These are phyloP conservation scores for Suillus subaureus DNA, from an alignment of 768 basidiomycete genomes.

Conservation along the genomic window DNA sequence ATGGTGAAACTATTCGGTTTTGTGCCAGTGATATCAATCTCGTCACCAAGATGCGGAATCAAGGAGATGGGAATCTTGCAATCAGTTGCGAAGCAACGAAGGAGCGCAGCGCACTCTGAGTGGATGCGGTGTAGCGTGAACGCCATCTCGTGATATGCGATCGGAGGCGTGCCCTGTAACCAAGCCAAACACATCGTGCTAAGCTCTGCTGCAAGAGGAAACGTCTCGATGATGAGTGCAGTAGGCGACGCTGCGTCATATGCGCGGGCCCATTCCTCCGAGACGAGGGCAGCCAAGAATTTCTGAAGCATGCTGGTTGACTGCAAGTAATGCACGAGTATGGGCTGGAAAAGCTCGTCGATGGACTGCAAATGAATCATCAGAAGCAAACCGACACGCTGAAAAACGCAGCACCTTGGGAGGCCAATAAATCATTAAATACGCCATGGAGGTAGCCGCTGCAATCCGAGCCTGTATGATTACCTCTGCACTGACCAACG, in stretches of 20 bases:
- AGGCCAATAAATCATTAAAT: constrained; percentile 70
- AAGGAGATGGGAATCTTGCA: constrained; percentile 82
- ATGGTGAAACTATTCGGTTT: constrained; percentile 75
- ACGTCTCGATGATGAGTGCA: constrained; percentile 52
- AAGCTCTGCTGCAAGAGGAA: constrained; percentile 65
- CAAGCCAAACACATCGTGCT: constrained; percentile 66
- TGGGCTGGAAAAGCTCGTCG: constrained; percentile 72
- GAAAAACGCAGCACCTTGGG: constrained; percentile 41
- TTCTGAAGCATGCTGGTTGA: constrained; percentile 93
- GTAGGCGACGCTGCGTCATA: constrained; percentile 41
- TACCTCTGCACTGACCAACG: constrained; percentile 74
- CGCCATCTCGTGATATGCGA: constrained; percentile 90
- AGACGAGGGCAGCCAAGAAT: constrained; percentile 78
- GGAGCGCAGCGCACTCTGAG: constrained; percentile 73
- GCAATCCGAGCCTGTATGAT: constrained; percentile 81
- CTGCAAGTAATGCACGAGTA: constrained; percentile 77
- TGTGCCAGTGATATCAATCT: constrained; percentile 74
- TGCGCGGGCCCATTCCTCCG: constrained; percentile 89
- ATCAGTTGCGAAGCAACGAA: constrained; percentile 83
- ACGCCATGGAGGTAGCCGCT: constrained; percentile 75
- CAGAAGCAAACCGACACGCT: not conserved
- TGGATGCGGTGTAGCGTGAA: constrained; percentile 79
- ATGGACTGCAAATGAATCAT: constrained; percentile 34
- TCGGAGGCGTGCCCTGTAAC: constrained; percentile 75
- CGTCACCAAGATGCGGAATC: constrained; percentile 77